Evolutionary conservation across 208 protist species (phyloP).

Genomic region (Wallacemonas sp.): DNA sequence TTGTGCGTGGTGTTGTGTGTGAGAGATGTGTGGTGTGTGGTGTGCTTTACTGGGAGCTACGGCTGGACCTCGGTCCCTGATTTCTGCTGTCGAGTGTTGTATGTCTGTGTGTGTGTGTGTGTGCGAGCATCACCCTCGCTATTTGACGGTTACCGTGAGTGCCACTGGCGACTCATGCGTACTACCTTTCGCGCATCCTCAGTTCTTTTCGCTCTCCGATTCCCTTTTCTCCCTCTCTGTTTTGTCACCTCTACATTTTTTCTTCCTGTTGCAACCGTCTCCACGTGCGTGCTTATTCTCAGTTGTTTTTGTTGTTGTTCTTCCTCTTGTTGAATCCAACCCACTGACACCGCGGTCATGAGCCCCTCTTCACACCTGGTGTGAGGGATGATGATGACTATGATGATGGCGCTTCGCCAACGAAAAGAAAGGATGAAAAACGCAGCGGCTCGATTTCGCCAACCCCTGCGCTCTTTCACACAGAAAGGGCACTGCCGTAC

Average conservation of each 20-base stretch:
- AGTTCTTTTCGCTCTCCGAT: not conserved
- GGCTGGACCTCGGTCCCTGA: too few relatives aligned
- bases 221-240: constrained; percentile 14
- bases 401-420: too few relatives aligned
- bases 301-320: constrained; percentile 18
- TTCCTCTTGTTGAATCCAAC: not conserved
- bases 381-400: too few relatives aligned
- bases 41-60: too few relatives aligned
- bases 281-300: not conserved
- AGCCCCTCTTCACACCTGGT: too few relatives aligned
- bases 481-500: too few relatives aligned
- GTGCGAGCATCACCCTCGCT: not conserved
- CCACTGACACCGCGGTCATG: too few relatives aligned
- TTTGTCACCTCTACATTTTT: not conserved
- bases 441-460: too few relatives aligned
- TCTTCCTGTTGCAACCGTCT: not conserved
- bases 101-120: constrained; percentile 2
- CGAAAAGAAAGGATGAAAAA: too few relatives aligned
- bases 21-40: too few relatives aligned
- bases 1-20: not conserved
- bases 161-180: not conserved
- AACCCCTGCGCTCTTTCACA: too few relatives aligned
- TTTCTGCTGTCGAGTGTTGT: not conserved
- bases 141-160: not conserved
- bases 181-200: not conserved